phyloP scores from a whole-genome alignment of 73 alveolate species.

The Loxodes magnus region DNA sequence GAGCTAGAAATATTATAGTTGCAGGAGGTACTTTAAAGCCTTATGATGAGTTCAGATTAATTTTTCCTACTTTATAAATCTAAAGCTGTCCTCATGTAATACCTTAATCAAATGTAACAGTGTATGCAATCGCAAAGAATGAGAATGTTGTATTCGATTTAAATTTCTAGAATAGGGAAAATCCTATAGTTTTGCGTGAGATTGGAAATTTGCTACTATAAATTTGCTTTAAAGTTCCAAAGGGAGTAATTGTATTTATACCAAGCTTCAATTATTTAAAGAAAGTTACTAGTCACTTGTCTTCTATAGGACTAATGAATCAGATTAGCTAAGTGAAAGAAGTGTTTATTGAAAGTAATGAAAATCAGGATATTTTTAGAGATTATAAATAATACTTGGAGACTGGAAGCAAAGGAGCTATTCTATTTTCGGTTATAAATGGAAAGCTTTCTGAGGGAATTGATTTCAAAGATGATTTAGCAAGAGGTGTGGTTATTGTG shows the following conservation, averaged over 20 bases:
- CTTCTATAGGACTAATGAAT: background rate
- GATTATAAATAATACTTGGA: constrained; percentile 25
- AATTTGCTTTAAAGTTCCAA: constrained; percentile 20
- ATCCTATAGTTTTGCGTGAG: constrained; percentile 16
- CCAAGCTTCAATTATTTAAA: background rate
- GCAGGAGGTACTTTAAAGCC: constrained; percentile 61
- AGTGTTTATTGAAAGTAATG: constrained; percentile 37
- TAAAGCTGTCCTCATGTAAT: too few species aligned
- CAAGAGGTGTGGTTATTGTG: constrained; percentile 52
- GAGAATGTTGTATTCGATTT: constrained; percentile 20
- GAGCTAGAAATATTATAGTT: constrained; percentile 31
- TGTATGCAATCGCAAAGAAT: constrained; percentile 26
- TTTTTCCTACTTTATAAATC: constrained; percentile 27
- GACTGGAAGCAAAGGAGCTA: constrained; percentile 32
- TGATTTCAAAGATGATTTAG: constrained; percentile 45
- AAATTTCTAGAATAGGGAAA: constrained; percentile 24
- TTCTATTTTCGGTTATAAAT: constrained; percentile 45
- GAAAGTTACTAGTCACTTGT: background rate
- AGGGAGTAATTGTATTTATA: constrained; percentile 25
- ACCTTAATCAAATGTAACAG: constrained; percentile 20
- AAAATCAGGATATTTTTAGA: constrained; percentile 21
- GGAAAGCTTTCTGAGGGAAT: constrained; percentile 53
- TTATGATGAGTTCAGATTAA: constrained; percentile 32
- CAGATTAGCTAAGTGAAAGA: constrained; percentile 18
- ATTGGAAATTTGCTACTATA: constrained; percentile 18